Evolutionary conservation across 768 basidiomycete genomes (phyloP), one percentile per base, ranked within the genome.

Genomic region (Amanita muscaria): DNA sequence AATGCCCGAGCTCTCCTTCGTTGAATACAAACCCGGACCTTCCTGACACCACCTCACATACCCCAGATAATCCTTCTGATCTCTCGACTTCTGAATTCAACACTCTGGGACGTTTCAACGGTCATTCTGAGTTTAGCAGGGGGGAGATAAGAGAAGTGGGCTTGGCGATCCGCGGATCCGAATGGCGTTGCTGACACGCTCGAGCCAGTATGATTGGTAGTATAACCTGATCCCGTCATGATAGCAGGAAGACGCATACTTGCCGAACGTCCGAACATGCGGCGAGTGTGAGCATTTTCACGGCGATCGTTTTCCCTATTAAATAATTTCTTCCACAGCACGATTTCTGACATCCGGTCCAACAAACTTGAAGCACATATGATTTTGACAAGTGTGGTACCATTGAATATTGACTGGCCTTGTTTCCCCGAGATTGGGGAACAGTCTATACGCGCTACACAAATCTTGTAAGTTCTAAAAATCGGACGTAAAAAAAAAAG

Each of bases 331-430:
- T 25, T 35, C 35, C 16, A 31, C 31, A 35, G 8, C 34, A 40
- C 31, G 23, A 16, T 16, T n/a, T 41, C 31, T 32, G 30, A 47
- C 42, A 21, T 21, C 47, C n/a, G 44, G 40, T 7, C 35, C 31
- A 46, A 49, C 44, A 38, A 41, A 41, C 18, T 27, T 34, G 37
- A n/a, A n/a, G n/a, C n/a, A n/a, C n/a, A n/a, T n/a, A n/a, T n/a
- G 46, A 51, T 31, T 48, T 40, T 6, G 10, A 11, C 12, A 51
- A 42, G 38, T 51, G 50, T 25, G 50, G 47, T 19, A 51, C 37
- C 47, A n/a, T n/a, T n/a, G n/a, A n/a, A n/a, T n/a, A 51, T 48
- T 23, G 43, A 40, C 31, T 51, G 46, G 38, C 48, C 33, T 33
- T 46, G 50, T 45, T 51, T 51, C 34, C 40, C 38, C 19, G 50